Conservation (phyloP, 2,329 filamentous ascomycete genomes). For the Nigrospora osmanthi region DNA sequence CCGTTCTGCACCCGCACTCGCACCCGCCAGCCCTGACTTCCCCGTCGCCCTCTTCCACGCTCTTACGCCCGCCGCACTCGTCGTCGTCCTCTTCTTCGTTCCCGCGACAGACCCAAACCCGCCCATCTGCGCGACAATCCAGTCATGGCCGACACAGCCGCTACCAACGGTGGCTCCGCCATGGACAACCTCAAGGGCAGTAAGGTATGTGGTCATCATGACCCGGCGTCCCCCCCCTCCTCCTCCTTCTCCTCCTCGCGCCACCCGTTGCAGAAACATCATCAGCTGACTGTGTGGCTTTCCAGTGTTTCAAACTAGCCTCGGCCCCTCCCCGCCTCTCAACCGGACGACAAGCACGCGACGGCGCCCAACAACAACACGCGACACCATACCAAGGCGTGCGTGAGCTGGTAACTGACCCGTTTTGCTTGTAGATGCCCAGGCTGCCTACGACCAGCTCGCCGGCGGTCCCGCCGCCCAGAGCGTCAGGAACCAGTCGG, state of each 20-base stretch:
- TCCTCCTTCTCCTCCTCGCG: too few relatives aligned
- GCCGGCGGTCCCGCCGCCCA: constrained; percentile 50
- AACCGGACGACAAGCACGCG: neutral
- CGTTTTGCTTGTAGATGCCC: constrained; percentile 30
- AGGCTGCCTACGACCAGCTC: constrained; percentile 39
- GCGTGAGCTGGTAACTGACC: neutral
- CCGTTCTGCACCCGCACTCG: neutral
- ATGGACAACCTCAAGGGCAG: constrained; percentile 42
- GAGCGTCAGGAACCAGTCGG: constrained; percentile 47
- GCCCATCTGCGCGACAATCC: neutral
- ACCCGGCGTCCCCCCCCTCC: neutral
- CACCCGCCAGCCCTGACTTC: neutral
- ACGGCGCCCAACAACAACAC: neutral
- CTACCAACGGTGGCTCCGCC: constrained; percentile 38
- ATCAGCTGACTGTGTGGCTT: constrained; percentile 20
- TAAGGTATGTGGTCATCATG: constrained; percentile 34
- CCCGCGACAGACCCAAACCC: neutral
- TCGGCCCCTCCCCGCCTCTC: constrained; percentile 7
- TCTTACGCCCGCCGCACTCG: too few relatives aligned
- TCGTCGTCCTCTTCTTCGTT: neutral
- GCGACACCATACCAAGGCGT: too few relatives aligned
- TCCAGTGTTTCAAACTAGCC: constrained; percentile 22
- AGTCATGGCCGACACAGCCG: constrained; percentile 33
- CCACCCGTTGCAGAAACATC: constrained; percentile 5
- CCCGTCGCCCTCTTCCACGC: neutral